Evolutionary conservation across 495 filamentous ascomycete species (phyloP).

Genomic region (Lasiosphaeris hirsuta): DNA sequence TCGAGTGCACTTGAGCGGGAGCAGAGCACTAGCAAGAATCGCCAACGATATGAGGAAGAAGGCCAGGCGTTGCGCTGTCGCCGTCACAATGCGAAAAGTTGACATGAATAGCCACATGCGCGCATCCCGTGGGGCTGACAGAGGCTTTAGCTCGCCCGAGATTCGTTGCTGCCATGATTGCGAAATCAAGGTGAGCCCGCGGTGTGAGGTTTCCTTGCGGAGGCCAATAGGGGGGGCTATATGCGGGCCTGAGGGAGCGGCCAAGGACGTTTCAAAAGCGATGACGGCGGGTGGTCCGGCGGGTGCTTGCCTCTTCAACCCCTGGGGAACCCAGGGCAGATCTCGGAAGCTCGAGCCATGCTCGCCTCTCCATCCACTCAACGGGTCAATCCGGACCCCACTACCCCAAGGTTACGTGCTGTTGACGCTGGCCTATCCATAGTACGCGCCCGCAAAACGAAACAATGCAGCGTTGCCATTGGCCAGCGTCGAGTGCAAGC

Average conservation of each 20-base stretch:
- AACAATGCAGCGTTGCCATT: slow-evolving; percentile 13
- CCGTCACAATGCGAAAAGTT: background rate
- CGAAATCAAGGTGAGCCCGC: background rate
- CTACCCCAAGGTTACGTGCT: background rate
- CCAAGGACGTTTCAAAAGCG: background rate
- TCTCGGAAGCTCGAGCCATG: background rate
- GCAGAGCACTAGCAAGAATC: background rate
- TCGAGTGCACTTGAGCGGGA: background rate
- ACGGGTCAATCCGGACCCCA: slow-evolving; percentile 16
- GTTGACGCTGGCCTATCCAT: slow-evolving; percentile 5
- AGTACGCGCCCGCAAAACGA: slow-evolving; percentile 29
- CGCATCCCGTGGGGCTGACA: background rate
- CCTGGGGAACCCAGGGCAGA: background rate
- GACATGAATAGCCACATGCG: background rate
- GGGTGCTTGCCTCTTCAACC: slow-evolving; percentile 3
- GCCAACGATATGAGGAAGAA: background rate
- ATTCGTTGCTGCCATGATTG: background rate
- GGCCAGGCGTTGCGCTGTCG: background rate
- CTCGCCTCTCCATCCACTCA: slow-evolving; percentile 24
- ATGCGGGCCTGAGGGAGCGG: background rate
- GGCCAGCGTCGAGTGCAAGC: slow-evolving; percentile 4
- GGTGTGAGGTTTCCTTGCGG: background rate
- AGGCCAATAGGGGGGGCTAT: background rate
- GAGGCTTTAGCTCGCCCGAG: background rate
- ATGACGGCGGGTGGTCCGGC: background rate